Evolutionary conservation across 345 rosid species (phyloP), one percentile per base, ranked within the genome.

Genomic region (Clarkia xantiana): DNA sequence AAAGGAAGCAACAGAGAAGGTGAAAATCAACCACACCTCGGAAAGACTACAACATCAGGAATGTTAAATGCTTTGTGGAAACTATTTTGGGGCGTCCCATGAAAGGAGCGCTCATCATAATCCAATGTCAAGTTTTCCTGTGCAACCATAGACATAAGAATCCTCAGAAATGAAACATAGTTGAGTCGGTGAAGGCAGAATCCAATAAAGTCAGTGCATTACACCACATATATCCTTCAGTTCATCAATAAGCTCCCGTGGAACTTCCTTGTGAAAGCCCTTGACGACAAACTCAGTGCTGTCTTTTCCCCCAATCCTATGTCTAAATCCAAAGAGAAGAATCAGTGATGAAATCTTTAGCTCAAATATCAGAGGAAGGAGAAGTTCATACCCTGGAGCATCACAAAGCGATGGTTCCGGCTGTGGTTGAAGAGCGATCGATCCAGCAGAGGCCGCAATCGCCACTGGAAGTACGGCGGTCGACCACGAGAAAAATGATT

Each of bases 81-180:
- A 63, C 95, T 89, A 62, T 82, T 56, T 51, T 85, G 97, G 8
- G 97, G 97, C 64, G 78, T 85, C 58, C 97, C 97, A 53, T 89
- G 97, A 67, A 73, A 69, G 54, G 44, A 74, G 60, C 95, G 75
- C 78, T 89, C 95, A 6, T 89, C 95, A 47, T 80, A 80, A 62
- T 89, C 97, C 63, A 64, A 56, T 55, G 94, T 78, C 74, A 86
- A 52, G 65, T 81, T 71, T 62, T 82, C 94, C 95, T 82, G 66
- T 39, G 36, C 40, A 18, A 13, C 19, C 55, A 52, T 20, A 29
- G 36, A 29, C 36, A 29, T 29, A 10, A 29, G 36, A 29, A 29
- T 29, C 36, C 5, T 29, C 36, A 29, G 5, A 29, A 4, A 29
- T 29, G 36, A 29, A 29, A 29, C 36, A 29, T 29, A 29, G 6